These are phyloP conservation scores for Arabis alpina DNA, from an alignment of 345 rosid genomes.

Conservation along the genomic window DNA sequence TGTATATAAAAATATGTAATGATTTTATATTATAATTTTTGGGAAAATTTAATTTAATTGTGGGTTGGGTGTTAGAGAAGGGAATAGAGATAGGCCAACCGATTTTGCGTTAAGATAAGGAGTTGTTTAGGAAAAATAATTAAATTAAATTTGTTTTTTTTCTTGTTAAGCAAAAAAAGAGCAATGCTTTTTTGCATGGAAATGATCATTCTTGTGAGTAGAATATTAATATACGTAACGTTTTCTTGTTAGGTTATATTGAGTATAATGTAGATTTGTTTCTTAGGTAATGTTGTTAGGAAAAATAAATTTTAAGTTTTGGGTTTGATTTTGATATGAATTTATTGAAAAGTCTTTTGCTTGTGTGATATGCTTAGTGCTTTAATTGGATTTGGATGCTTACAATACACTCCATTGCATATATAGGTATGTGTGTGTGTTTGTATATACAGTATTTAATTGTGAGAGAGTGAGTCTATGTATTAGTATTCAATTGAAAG, in stretches of 20 bases:
- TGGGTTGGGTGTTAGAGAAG: conserved; percentile 43
- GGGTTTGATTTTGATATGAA: conserved; percentile 30
- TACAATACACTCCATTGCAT: conserved; percentile 38
- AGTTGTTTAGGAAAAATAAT: conserved; percentile 39
- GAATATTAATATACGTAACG: conserved; percentile 3
- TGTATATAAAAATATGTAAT: conserved; percentile 21
- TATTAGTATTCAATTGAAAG: conserved; percentile 37
- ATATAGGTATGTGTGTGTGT: background rate
- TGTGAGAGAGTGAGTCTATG: conserved; percentile 35
- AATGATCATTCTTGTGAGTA: conserved; percentile 19
- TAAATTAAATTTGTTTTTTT: background rate
- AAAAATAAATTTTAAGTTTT: background rate
- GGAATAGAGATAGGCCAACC: conserved; percentile 57
- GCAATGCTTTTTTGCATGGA: conserved; percentile 32
- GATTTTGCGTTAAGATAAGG: conserved; percentile 41
- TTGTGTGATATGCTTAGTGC: conserved; percentile 27
- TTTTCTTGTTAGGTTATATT: conserved; percentile 32
- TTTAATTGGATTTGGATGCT: conserved; percentile 35
- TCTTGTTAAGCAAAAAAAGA: conserved; percentile 2
- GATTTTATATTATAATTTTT: background rate
- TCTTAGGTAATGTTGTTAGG: conserved; percentile 36
- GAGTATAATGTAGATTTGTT: conserved; percentile 33
- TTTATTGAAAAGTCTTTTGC: conserved; percentile 33
- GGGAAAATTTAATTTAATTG: conserved; percentile 5
- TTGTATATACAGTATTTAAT: background rate